Evolutionary conservation across 192 early-diverging fungal genomes (phyloP).

Genomic region (Radiomyces spectabilis): DNA sequence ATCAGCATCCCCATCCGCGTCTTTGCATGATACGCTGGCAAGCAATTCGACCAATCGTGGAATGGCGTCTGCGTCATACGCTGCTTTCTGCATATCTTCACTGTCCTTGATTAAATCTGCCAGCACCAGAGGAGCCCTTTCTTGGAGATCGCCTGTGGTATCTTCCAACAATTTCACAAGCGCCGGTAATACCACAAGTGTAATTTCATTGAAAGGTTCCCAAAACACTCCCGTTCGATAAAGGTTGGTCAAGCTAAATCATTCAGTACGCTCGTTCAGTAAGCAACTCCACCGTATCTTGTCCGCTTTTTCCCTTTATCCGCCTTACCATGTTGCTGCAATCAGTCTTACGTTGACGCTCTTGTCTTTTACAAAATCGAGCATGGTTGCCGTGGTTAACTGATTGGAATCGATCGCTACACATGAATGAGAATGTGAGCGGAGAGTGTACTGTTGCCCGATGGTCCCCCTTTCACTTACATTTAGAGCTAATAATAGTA

Average conservation of each 20-base stretch:
- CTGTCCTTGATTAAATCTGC: constrained; percentile 64
- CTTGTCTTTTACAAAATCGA: constrained; percentile 60
- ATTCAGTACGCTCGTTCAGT: no score
- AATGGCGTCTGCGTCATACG: constrained; percentile 70
- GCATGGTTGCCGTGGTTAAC: constrained; percentile 32
- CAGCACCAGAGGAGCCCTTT: constrained; percentile 59
- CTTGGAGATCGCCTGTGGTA: constrained; percentile 41
- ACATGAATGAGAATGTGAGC: neutral
- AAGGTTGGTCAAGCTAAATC: constrained; percentile 54
- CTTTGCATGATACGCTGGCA: constrained; percentile 25
- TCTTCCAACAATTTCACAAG: constrained; percentile 65
- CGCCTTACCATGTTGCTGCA: constrained; percentile 56
- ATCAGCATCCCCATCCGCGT: constrained; percentile 24
- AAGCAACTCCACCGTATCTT: no score
- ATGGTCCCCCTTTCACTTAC: constrained; percentile 17
- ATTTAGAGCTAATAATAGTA: constrained; percentile 41
- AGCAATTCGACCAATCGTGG: constrained; percentile 52
- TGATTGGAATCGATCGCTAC: neutral
- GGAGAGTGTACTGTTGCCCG: neutral
- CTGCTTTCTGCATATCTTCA: constrained; percentile 67
- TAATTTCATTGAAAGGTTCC: constrained; percentile 44
- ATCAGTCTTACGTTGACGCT: constrained; percentile 58
- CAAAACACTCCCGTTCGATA: constrained; percentile 51
- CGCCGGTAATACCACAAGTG: constrained; percentile 52
- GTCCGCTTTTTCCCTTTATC: neutral